These are phyloP conservation scores for Kwoniella dejecticola DNA, from an alignment of 768 basidiomycete species.

Conservation along the genomic window DNA sequence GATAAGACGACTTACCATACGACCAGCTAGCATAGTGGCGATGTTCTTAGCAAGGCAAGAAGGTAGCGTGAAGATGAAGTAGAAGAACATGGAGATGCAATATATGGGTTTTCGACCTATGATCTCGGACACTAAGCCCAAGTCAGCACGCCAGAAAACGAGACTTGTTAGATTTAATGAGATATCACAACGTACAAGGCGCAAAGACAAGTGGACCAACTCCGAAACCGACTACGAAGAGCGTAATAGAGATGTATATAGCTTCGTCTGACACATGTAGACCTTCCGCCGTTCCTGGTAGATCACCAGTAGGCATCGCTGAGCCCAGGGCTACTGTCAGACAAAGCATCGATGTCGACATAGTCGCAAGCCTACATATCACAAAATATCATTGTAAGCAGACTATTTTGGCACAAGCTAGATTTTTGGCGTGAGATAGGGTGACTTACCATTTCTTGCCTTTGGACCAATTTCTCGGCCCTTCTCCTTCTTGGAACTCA, in stretches of 20 bases:
- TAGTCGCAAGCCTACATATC: conserved; percentile 19
- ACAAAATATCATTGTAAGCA: background rate
- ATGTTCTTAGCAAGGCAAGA: conserved; percentile 46
- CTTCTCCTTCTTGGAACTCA: conserved; percentile 31
- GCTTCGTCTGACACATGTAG: conserved; percentile 38
- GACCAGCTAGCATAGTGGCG: conserved; percentile 47
- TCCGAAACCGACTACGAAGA: conserved; percentile 47
- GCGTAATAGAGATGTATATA: conserved; percentile 32
- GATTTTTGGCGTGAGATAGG: background rate
- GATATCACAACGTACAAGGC: conserved; percentile 40
- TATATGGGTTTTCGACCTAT: conserved; percentile 47
- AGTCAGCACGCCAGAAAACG: no score
- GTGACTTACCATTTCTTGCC: conserved; percentile 36
- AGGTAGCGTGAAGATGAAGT: conserved; percentile 53
- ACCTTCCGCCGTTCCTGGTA: conserved; percentile 32
- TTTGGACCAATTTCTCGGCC: conserved; percentile 38
- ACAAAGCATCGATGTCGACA: conserved; percentile 34
- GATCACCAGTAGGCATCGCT: conserved; percentile 46
- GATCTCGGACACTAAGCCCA: conserved; percentile 44
- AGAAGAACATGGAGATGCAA: conserved; percentile 43
- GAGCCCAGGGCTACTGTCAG: conserved; percentile 44
- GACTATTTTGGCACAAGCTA: no score
- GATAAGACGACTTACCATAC: conserved; percentile 23
- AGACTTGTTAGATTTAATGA: no score
- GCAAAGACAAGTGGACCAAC: conserved; percentile 51